Evolutionary conservation across 228 moss, liverwort and hornwort species (phyloP).

Genomic region (Sphagnum magellanicum): DNA sequence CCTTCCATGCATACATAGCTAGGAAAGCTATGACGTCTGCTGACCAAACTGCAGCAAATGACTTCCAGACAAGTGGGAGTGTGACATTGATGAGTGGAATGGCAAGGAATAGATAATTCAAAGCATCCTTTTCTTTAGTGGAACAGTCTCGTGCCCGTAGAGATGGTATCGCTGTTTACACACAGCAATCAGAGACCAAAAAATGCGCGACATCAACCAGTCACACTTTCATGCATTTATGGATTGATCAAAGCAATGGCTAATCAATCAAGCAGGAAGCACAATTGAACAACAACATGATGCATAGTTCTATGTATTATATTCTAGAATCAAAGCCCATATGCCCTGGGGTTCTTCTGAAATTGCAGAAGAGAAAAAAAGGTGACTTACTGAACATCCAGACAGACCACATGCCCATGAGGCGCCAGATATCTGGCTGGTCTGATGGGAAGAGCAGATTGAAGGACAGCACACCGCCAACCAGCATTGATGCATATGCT

Average conservation of each 20-base stretch:
- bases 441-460: slow-evolving; percentile 95
- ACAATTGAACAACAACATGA: neutral
- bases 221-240: too few species aligned
- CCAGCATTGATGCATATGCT: slow-evolving; percentile 73
- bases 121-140: slow-evolving; percentile 82
- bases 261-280: neutral
- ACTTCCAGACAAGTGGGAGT: slow-evolving; percentile 86
- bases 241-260: too few species aligned
- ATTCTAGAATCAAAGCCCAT: too few species aligned
- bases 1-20: slow-evolving; percentile 98
- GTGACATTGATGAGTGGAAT: slow-evolving; percentile 84
- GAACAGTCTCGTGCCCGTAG: slow-evolving; percentile 92
- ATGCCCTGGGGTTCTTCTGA: neutral
- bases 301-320: too few species aligned
- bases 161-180: slow-evolving; percentile 78
- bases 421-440: slow-evolving; percentile 87
- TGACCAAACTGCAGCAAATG: slow-evolving; percentile 88
- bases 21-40: slow-evolving; percentile 86
- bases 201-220: too few species aligned
- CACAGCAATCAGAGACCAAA: too few species aligned
- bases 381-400: slow-evolving; percentile 96
- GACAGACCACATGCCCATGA: slow-evolving; percentile 99
- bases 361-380: neutral
- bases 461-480: slow-evolving; percentile 85
- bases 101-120: slow-evolving; percentile 87